phyloP scores from a whole-genome alignment of 1,284 basidiomycete genomes.

The Grifola frondosa region DNA sequence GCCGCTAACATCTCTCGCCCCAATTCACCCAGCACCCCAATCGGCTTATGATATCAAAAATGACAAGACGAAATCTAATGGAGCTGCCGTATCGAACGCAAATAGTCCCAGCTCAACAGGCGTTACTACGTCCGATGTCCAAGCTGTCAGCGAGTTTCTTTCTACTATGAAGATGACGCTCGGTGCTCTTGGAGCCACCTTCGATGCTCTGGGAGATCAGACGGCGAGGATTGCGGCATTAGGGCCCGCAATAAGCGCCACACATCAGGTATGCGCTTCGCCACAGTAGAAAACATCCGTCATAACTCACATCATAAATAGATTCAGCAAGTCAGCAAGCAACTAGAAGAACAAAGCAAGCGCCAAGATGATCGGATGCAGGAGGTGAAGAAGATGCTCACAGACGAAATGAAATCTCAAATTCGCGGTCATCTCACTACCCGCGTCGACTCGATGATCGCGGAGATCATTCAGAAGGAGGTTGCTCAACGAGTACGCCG shows the following conservation, averaged over 20 bases:
- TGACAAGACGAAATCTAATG: no score
- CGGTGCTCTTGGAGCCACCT: conserved; percentile 37
- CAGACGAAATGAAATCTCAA: conserved; percentile 38
- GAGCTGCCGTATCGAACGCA: no score
- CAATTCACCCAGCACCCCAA: no score
- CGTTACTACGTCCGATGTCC: conserved; percentile 30
- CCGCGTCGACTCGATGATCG: conserved; percentile 35
- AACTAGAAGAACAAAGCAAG: conserved; percentile 39
- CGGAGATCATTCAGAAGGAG: conserved; percentile 36
- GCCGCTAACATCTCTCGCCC: no score
- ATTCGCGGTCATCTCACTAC: conserved; percentile 36
- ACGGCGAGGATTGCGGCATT: conserved; percentile 42
- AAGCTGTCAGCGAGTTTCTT: conserved; percentile 42
- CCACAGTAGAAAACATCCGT: not conserved
- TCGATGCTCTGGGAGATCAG: conserved; percentile 45
- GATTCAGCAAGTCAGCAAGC: conserved; percentile 38
- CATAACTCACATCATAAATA: conserved; percentile 22
- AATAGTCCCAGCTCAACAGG: not conserved
- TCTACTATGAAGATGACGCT: conserved; percentile 44
- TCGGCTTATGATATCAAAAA: no score
- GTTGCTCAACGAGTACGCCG: conserved; percentile 36
- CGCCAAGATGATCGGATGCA: conserved; percentile 39
- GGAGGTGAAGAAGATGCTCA: conserved; percentile 34
- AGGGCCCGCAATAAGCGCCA: conserved; percentile 42
- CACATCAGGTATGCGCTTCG: conserved; percentile 38